Percentiles rank a stretch among this genome's conserved stretches.
phyloP scores from a whole-genome alignment of 164 flowering plant species.

The Akebia trifoliata region DNA sequence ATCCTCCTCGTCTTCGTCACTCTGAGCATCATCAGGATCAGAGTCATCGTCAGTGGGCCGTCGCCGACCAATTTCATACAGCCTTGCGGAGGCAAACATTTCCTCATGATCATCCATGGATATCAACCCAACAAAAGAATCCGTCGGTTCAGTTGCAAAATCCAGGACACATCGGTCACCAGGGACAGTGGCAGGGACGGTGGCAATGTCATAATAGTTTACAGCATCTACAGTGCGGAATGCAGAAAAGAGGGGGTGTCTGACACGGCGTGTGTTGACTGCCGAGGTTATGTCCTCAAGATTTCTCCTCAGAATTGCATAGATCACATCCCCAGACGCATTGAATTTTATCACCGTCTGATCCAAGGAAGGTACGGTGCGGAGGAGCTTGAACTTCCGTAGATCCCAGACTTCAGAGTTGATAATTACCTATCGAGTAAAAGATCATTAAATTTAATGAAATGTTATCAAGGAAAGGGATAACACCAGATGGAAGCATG shows the following conservation, averaged over 20 bases:
- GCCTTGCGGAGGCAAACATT: slow-evolving; percentile 80
- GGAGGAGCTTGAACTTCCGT: slow-evolving; percentile 71
- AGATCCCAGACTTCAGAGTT: slow-evolving; percentile 98
- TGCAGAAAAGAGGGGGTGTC: slow-evolving; percentile 79
- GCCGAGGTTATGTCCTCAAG: slow-evolving; percentile 83
- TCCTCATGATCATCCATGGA: slow-evolving; percentile 91
- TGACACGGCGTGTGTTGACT: slow-evolving; percentile 62
- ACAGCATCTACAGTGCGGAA: slow-evolving; percentile 88
- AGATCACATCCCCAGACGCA: slow-evolving; percentile 77
- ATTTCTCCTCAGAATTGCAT: slow-evolving; percentile 79
- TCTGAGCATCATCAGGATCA: slow-evolving; percentile 94
- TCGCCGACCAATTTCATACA: slow-evolving; percentile 82
- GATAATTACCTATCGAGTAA: slow-evolving; percentile 64
- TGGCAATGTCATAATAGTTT: slow-evolving; percentile 88
- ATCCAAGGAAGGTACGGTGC: slow-evolving; percentile 86
- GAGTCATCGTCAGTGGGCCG: slow-evolving; percentile 91
- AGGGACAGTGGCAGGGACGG: slow-evolving; percentile 76
- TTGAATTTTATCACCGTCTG: slow-evolving; percentile 82
- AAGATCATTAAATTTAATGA: neutral
- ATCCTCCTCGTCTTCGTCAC: slow-evolving; percentile 71
- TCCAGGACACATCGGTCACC: slow-evolving; percentile 91
- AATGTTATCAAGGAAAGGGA: neutral
- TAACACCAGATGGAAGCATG: neutral
- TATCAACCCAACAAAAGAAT: slow-evolving; percentile 83
- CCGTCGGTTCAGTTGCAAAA: slow-evolving; percentile 82